Percentiles rank a stretch among this genome's conserved stretches.
Conservation (phyloP, 108 stramenopile species). For the Skeletonema potamos region DNA sequence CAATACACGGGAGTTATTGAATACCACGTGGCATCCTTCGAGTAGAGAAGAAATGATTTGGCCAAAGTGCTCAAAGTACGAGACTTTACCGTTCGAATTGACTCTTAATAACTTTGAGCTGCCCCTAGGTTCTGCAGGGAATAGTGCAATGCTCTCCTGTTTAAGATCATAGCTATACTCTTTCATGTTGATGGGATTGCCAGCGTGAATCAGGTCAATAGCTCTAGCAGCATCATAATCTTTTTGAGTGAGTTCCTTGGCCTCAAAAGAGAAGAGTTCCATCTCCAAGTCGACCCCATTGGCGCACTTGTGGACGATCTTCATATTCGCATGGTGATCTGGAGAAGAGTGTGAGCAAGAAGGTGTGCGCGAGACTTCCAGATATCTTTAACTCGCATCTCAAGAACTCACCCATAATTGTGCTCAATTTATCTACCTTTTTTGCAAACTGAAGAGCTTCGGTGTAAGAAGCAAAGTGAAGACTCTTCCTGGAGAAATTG, state of each 20-base stretch:
- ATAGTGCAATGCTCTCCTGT: slow-evolving; percentile 40
- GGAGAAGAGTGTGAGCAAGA: background rate
- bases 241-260: slow-evolving; percentile 47
- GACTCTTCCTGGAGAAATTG: slow-evolving; percentile 6
- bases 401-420: slow-evolving; percentile 7
- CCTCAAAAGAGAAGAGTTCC: slow-evolving; percentile 46
- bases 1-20: slow-evolving; percentile 52
- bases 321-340: slow-evolving; percentile 55
- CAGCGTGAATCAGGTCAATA: slow-evolving; percentile 12
- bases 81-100: slow-evolving; percentile 18
- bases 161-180: slow-evolving; percentile 42
- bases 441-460: slow-evolving; percentile 38
- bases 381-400: too few relatives aligned
- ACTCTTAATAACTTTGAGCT: slow-evolving; percentile 40
- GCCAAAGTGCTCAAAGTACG: slow-evolving; percentile 40
- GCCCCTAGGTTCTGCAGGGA: slow-evolving; percentile 52
- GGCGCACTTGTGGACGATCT: slow-evolving; percentile 41
- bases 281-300: slow-evolving; percentile 43
- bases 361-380: background rate
- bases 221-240: slow-evolving; percentile 41
- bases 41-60: slow-evolving; percentile 15
- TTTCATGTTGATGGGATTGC: slow-evolving; percentile 35
- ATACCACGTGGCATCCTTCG: slow-evolving; percentile 35
- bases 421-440: slow-evolving; percentile 36
- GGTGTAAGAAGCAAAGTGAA: slow-evolving; percentile 40